phyloP scores from a whole-genome alignment of 1,284 basidiomycete genomes.

The Boletellus sp. region DNA sequence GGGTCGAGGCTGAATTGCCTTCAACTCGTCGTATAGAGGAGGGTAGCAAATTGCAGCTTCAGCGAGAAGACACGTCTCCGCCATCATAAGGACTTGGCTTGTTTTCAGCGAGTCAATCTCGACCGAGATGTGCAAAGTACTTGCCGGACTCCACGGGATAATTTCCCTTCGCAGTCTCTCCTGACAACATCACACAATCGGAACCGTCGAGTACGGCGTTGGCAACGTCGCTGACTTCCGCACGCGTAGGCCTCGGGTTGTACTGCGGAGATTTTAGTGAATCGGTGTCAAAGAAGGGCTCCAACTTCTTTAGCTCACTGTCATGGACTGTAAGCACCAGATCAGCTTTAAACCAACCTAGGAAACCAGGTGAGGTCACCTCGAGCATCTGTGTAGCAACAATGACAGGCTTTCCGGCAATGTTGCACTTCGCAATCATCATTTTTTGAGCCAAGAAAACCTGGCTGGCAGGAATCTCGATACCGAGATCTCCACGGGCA shows the following conservation, averaged over 20 bases:
- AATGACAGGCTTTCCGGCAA: constrained; percentile 95
- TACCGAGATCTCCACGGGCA: constrained; percentile 95
- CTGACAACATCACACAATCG: constrained; percentile 98
- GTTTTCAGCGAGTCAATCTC: constrained; percentile 12
- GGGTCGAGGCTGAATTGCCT: constrained; percentile 73
- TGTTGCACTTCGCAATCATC: constrained; percentile 99
- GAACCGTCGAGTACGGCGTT: constrained; percentile 96
- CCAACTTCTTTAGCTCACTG: constrained; percentile 51
- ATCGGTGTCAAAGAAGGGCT: neutral
- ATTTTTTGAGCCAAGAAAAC: constrained; percentile 99
- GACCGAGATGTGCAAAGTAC: constrained; percentile 25
- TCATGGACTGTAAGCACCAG: constrained; percentile 73
- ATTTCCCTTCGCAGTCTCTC: constrained; percentile 93
- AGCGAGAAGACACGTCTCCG: constrained; percentile 93
- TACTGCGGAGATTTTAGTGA: constrained; percentile 51
- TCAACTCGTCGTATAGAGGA: constrained; percentile 87
- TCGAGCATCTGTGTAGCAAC: constrained; percentile 99
- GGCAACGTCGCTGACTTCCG: constrained; percentile 95
- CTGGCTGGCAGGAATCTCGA: constrained; percentile 96
- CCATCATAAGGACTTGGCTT: constrained; percentile 89
- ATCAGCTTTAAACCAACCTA: constrained; percentile 11
- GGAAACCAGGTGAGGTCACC: constrained; percentile 40
- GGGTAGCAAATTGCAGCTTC: constrained; percentile 93
- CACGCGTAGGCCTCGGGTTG: constrained; percentile 95
- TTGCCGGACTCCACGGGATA: constrained; percentile 91